Base-by-base conservation (phyloP, 495 filamentous ascomycete genomes). In the Talaromyces thailandensis region DNA sequence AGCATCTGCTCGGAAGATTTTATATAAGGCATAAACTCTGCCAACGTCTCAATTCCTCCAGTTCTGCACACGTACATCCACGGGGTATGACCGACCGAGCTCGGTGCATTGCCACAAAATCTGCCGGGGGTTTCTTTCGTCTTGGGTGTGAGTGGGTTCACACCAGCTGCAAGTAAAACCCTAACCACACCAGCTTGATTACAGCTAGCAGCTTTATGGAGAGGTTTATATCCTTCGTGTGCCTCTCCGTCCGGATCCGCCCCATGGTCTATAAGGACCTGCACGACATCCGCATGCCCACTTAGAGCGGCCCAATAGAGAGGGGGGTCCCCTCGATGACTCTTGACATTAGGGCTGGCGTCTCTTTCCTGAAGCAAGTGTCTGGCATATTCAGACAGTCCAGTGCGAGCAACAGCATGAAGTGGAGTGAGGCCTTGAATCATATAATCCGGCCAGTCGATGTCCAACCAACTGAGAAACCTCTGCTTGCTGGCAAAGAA, bases 171-270 rank as follows among this genome's bases (percentile, higher is more conserved):
- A 43, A 75, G 64, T 29, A 75, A 53, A 24, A 62, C 50, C 40
- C 53, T 65, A 23, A 71, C 65, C 16, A 69, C 64, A 8, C 66
- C 64, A 16, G 51, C 29, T 24, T 65, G 67, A 18, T 70, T 69
- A 2, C 61, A 28, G 14, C 14, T 58, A 11, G 70, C 71, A 45
- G 72, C 73, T 21, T 60, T 14, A 61, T 76, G 71, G 25, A 76
- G 51, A 6, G 71, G 70, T 45, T 66, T 67, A 7, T 61, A 51
- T 57, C 72, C 69, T 45, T 56, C 16, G 37, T 61, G 45, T n/a
- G 63, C 65, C 23, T 67, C 59, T 43, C 24, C 56, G 57, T 70
- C 65, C 4, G 65, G 62, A 16, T 69, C 61, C 11, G 68, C 71
- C 2, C 69, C 71, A 60, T 65, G 35, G 4, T 69, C 29, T 25